A percentile compares a stretch with the other conserved stretches of the same genome.
Conservation (phyloP, 1,139 yeast species). For the Magnusiomyces sp. region DNA sequence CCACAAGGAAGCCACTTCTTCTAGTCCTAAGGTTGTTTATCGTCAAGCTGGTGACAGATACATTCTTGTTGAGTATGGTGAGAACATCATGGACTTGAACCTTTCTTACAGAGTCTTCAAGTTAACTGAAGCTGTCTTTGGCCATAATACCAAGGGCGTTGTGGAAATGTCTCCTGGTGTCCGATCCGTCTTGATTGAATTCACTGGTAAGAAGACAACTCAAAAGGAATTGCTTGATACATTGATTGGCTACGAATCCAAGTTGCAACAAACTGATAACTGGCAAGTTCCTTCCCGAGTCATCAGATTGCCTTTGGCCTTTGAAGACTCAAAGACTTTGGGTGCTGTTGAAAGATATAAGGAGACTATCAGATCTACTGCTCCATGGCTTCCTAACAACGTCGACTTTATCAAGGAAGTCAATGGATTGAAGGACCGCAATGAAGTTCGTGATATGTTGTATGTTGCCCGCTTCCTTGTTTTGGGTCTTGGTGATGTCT, state of each 20-base stretch:
- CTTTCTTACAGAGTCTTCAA: constrained; percentile 77
- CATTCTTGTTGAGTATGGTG: constrained; percentile 86
- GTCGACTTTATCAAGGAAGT: constrained; percentile 89
- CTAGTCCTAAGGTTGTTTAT: constrained; percentile 67
- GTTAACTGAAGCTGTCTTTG: constrained; percentile 58
- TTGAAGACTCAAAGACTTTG: constrained; percentile 82
- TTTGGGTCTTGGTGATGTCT: constrained; percentile 92
- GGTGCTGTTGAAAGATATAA: constrained; percentile 84
- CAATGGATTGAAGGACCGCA: constrained; percentile 62
- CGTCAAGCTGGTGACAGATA: constrained; percentile 98
- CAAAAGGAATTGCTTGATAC: constrained; percentile 57
- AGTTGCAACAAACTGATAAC: constrained; percentile 59
- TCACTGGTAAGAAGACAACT: constrained; percentile 45
- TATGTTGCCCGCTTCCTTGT: constrained; percentile 87
- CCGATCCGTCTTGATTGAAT: constrained; percentile 85
- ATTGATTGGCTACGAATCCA: constrained; percentile 65
- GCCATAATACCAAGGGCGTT: constrained; percentile 57
- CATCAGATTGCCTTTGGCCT: constrained; percentile 87
- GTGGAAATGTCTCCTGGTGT: constrained; percentile 97
- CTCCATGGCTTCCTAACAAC: constrained; percentile 97
- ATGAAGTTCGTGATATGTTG: constrained; percentile 71
- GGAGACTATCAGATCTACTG: constrained; percentile 86
- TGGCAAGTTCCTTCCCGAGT: constrained; percentile 84
- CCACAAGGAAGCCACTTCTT: constrained; percentile 35
- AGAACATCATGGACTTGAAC: constrained; percentile 75